phyloP scores from a whole-genome alignment of 306 rosid species.

The Coriaria nepalensis region DNA sequence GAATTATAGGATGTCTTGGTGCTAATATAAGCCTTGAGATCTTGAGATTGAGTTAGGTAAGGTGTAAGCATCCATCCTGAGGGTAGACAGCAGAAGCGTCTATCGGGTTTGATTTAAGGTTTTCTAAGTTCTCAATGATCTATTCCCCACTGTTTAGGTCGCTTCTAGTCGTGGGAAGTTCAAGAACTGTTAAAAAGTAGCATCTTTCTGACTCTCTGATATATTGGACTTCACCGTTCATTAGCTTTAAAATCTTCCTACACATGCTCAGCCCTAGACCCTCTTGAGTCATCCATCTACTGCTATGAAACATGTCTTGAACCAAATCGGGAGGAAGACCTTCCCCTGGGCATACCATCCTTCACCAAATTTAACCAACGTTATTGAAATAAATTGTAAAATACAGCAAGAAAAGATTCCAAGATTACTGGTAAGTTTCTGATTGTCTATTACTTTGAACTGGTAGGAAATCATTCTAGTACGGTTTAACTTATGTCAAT shows the following conservation, averaged over 20 bases:
- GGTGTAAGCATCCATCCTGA: conserved; percentile 5
- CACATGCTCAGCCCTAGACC: conserved; percentile 93
- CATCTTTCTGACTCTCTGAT: conserved; percentile 90
- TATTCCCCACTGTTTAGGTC: conserved; percentile 26
- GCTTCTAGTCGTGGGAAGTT: conserved; percentile 58
- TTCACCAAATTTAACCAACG: conserved; percentile 17
- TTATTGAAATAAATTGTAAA: too few species aligned
- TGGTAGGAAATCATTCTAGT: too few species aligned
- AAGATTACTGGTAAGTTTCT: too few species aligned
- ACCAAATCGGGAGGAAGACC: conserved; percentile 84
- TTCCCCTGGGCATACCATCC: conserved; percentile 94
- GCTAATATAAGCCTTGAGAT: conserved; percentile 6
- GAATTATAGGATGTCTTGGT: conserved; percentile 12
- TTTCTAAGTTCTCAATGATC: conserved; percentile 6
- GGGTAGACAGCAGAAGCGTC: background rate
- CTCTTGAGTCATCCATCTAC: conserved; percentile 72
- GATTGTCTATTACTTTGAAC: too few species aligned
- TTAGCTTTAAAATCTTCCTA: conserved; percentile 75
- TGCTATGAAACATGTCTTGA: conserved; percentile 89
- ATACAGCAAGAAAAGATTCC: too few species aligned
- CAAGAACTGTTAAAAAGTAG: conserved; percentile 63
- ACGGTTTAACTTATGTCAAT: too few species aligned
- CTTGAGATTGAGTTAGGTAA: too few species aligned
- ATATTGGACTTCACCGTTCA: conserved; percentile 89
- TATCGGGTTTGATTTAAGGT: background rate